These are phyloP conservation scores for Pilaira anomala DNA, from an alignment of 192 early-diverging fungal species.

Conservation along the genomic window DNA sequence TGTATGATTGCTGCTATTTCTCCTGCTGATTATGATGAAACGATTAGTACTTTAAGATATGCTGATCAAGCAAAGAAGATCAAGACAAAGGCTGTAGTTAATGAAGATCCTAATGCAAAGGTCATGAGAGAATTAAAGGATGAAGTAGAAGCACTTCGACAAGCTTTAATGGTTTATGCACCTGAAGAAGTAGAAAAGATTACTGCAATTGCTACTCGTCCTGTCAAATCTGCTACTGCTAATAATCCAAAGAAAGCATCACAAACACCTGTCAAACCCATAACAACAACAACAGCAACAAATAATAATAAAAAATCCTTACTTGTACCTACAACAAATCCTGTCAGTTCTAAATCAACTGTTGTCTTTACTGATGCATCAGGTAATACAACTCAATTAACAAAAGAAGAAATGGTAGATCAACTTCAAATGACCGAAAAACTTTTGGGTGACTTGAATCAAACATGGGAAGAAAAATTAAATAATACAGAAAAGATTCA, in stretches of 20 bases:
- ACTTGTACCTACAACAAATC: background rate
- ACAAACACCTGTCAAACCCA: too few relatives aligned
- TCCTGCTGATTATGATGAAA: conserved; percentile 72
- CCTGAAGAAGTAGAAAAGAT: conserved; percentile 32
- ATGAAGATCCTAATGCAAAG: conserved; percentile 80
- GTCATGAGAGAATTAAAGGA: conserved; percentile 81
- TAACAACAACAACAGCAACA: background rate
- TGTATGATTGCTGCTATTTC: conserved; percentile 80
- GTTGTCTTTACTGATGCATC: conserved; percentile 42
- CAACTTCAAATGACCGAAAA: conserved; percentile 84
- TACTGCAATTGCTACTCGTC: conserved; percentile 9
- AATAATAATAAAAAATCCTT: background rate
- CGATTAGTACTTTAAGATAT: conserved; percentile 83
- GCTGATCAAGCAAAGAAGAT: conserved; percentile 89
- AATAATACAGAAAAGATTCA: conserved; percentile 69
- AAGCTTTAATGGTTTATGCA: conserved; percentile 47
- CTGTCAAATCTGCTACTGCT: background rate
- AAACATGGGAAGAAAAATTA: conserved; percentile 84
- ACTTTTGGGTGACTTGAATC: conserved; percentile 77
- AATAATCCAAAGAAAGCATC: background rate
- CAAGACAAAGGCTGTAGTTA: conserved; percentile 87
- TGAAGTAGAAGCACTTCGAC: conserved; percentile 67
- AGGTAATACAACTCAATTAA: conserved; percentile 40
- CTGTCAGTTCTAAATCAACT: conserved; percentile 10
- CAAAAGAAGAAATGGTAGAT: conserved; percentile 63